These are phyloP conservation scores for Boletus rubescentipes DNA, from an alignment of 768 basidiomycete species.

Conservation along the genomic window DNA sequence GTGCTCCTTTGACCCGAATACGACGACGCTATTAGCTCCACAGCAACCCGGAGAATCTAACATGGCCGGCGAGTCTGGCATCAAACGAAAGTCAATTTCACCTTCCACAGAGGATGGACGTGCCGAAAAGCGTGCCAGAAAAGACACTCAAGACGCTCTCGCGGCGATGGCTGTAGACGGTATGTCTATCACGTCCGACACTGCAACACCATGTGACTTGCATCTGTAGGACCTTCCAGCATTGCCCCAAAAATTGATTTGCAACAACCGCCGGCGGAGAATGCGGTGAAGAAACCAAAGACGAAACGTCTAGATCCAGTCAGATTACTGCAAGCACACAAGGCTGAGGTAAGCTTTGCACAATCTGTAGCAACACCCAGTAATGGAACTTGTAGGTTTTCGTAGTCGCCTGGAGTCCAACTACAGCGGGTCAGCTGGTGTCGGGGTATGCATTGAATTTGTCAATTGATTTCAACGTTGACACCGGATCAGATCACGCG, in stretches of 20 bases:
- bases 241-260: slow-evolving; percentile 15
- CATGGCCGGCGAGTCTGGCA: slow-evolving; percentile 19
- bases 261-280: slow-evolving; percentile 21
- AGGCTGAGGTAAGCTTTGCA: slow-evolving; percentile 48
- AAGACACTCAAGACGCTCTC: slow-evolving; percentile 41
- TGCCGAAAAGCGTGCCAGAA: slow-evolving; percentile 63
- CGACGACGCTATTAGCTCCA: slow-evolving; percentile 14
- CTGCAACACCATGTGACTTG: slow-evolving; percentile 15
- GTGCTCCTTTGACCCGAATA: slow-evolving; percentile 54
- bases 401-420: slow-evolving; percentile 78
- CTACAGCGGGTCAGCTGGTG: slow-evolving; percentile 55
- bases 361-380: slow-evolving; percentile 10
- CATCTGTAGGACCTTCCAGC: slow-evolving; percentile 13
- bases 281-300: slow-evolving; percentile 34
- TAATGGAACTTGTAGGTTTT: slow-evolving; percentile 59
- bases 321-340: slow-evolving; percentile 56
- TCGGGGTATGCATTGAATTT: slow-evolving; percentile 56
- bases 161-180: slow-evolving; percentile 43
- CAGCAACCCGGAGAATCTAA: slow-evolving; percentile 19
- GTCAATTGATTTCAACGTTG: neutral
- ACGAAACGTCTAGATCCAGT: slow-evolving; percentile 39
- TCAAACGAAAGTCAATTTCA: slow-evolving; percentile 54
- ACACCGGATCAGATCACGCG: slow-evolving; percentile 57
- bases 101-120: slow-evolving; percentile 48
- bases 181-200: slow-evolving; percentile 27